A percentile compares a stretch with the other conserved stretches of the same genome.
Evolutionary conservation across 164 flowering plant genomes (phyloP).

Genomic region (Saururus chinensis): DNA sequence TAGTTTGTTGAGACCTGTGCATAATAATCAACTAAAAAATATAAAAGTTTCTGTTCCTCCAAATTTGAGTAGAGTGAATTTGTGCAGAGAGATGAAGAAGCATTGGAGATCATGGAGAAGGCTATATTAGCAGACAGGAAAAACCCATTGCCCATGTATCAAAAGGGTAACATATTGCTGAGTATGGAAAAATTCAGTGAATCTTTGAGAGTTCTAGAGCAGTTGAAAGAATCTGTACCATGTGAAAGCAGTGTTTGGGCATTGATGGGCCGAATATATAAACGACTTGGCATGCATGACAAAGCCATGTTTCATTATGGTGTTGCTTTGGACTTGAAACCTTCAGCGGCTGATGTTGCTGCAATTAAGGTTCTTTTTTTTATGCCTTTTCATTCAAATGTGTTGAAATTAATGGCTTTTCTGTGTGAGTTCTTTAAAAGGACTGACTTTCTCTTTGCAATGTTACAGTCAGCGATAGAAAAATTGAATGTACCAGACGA

Average conservation of each 20-base stretch:
- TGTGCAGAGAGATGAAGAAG: slow-evolving; percentile 71
- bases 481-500: slow-evolving; percentile 93
- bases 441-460: not conserved
- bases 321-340: slow-evolving; percentile 87
- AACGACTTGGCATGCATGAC: slow-evolving; percentile 54
- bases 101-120: slow-evolving; percentile 74
- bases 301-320: slow-evolving; percentile 95
- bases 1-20: not conserved
- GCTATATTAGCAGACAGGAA: slow-evolving; percentile 86
- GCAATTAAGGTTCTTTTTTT: slow-evolving; percentile 63
- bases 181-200: slow-evolving; percentile 63
- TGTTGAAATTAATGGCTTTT: not conserved
- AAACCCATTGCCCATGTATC: slow-evolving; percentile 94
- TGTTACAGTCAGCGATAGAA: slow-evolving; percentile 77
- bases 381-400: not conserved
- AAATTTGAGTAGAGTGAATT: not conserved
- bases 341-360: slow-evolving; percentile 91
- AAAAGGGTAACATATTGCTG: slow-evolving; percentile 80
- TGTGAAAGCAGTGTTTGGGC: slow-evolving; percentile 94
- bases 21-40: not conserved
- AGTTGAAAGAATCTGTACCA: slow-evolving; percentile 88
- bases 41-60: not conserved
- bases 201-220: slow-evolving; percentile 75
- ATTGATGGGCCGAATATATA: slow-evolving; percentile 90
- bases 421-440: not conserved